Percentiles rank a stretch among this genome's conserved stretches.
phyloP scores from a whole-genome alignment of 345 rosid species.

The Cochlearia excelsa region DNA sequence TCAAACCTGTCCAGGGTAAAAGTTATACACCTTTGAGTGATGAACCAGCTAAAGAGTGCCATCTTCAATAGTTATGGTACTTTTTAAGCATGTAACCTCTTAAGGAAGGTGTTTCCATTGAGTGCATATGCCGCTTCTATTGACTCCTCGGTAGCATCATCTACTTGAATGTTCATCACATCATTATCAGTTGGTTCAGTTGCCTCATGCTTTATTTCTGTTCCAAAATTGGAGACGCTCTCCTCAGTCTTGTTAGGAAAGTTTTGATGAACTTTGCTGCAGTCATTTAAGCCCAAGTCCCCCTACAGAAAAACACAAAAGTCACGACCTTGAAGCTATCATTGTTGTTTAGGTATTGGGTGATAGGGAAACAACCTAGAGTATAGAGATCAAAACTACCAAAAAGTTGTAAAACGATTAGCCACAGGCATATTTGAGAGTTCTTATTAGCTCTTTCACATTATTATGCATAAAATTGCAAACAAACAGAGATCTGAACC shows the following conservation, averaged over 20 bases:
- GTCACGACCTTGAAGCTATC: background rate
- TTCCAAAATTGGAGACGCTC: constrained; percentile 19
- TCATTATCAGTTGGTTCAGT: constrained; percentile 39
- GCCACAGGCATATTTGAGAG: constrained; percentile 3
- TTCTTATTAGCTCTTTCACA: constrained; percentile 16
- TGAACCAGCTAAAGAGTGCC: constrained; percentile 3
- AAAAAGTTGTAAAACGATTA: background rate
- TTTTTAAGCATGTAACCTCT: constrained; percentile 50
- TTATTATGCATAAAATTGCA: constrained; percentile 17
- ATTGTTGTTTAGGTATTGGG: constrained; percentile 4
- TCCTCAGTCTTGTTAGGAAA: constrained; percentile 36
- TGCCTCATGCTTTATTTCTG: constrained; percentile 29
- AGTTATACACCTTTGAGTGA: constrained; percentile 1
- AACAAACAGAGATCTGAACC: constrained; percentile 44
- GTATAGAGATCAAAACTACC: background rate
- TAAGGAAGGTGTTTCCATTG: constrained; percentile 62
- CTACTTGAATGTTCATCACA: constrained; percentile 29
- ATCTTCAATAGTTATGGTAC: constrained; percentile 19
- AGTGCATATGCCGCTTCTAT: constrained; percentile 37
- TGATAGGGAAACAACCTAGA: background rate
- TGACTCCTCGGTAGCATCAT: constrained; percentile 44
- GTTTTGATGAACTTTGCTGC: constrained; percentile 40
- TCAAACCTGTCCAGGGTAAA: constrained; percentile 51
- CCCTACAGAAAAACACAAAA: constrained; percentile 42
- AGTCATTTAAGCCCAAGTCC: constrained; percentile 42